Evolutionary conservation across 2,329 filamentous ascomycete species (phyloP), one percentile per base, ranked within the genome.

Genomic region (Ophiostoma sp.): DNA sequence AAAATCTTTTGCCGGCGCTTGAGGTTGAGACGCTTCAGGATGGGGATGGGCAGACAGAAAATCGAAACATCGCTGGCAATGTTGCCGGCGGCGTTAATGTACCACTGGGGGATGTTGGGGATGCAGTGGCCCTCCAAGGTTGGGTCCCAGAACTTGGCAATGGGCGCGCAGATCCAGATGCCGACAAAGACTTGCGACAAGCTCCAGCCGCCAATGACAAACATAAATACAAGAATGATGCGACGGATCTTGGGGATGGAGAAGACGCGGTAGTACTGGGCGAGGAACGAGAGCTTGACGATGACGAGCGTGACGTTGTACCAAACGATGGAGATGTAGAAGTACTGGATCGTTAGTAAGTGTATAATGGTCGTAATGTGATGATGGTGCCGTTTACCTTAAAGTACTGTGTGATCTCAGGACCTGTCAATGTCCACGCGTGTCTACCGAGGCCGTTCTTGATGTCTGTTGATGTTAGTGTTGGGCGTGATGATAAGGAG

Each of bases 21-120:
- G 0, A 75, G 69, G 28, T 74, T 71, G 22, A 75, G 71, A 19
- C 31, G 59, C 33, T 36, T 64, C 28, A 84, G 73, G 48, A 81
- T 77, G 0, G 82, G 82, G 3, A 83, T 75, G 1, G 82, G 82
- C 17, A 83, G 69, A 0, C 80, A 55, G 63, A 83, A 81, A 33
- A 84, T 80, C 5, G 78, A 75, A 22, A 83, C 76, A 57, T 84
- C 82, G 19, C 81, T 82, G 8, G 77, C 75, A 50, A 83, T 82
- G 73, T 83, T 83, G 22, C 82, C 81, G 0, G 79, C 80, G 0
- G 81, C 81, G 69, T 80, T 81, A 74, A 79, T 76, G 70, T 81
- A 80, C 81, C 81, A 83, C 64, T 81, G 80, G 0, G 80, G 80
- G 1, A 79, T 76, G 55, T 79, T 77, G 2, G 80, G 78, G 45